Conservation (phyloP, 768 basidiomycete genomes). For the Auricularia sp. region DNA sequence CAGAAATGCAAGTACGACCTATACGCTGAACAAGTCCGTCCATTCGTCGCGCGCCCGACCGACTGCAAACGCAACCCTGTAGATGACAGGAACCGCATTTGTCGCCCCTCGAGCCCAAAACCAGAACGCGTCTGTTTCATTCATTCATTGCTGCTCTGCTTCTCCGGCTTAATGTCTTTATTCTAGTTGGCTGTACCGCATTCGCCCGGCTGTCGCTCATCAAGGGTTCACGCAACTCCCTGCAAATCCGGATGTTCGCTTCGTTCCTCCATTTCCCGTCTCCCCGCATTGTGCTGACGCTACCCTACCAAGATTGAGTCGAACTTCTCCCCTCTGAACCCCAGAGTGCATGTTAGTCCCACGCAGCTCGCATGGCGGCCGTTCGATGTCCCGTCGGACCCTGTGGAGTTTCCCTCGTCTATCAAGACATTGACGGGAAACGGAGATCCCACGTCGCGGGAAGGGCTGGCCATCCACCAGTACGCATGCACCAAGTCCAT, state of each 20-base stretch:
- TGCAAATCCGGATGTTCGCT: slow-evolving; percentile 48
- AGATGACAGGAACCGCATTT: slow-evolving; percentile 56
- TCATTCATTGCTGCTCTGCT: too few relatives aligned
- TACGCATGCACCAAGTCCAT: slow-evolving; percentile 52
- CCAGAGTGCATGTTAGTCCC: slow-evolving; percentile 49
- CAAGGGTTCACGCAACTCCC: slow-evolving; percentile 47
- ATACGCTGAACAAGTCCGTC: slow-evolving; percentile 47
- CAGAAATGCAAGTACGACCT: slow-evolving; percentile 56
- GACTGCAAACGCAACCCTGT: not conserved
- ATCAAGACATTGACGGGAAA: slow-evolving; percentile 55
- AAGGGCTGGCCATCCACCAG: slow-evolving; percentile 56
- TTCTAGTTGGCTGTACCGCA: slow-evolving; percentile 53
- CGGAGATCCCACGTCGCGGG: slow-evolving; percentile 51
- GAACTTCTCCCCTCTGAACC: slow-evolving; percentile 49
- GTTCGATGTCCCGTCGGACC: slow-evolving; percentile 39
- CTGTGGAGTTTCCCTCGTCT: slow-evolving; percentile 48
- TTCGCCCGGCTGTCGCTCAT: slow-evolving; percentile 59
- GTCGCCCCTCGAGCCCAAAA: slow-evolving; percentile 48
- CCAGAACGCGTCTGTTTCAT: slow-evolving; percentile 34
- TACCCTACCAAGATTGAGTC: slow-evolving; percentile 41
- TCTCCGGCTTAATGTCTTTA: not conserved
- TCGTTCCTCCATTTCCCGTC: not conserved
- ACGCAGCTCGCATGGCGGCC: slow-evolving; percentile 62
- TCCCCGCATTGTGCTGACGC: not conserved
- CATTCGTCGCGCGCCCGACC: not conserved